Base-by-base conservation (phyloP, 192 early-diverging fungal genomes). In the Helicostylum pulchrum region DNA sequence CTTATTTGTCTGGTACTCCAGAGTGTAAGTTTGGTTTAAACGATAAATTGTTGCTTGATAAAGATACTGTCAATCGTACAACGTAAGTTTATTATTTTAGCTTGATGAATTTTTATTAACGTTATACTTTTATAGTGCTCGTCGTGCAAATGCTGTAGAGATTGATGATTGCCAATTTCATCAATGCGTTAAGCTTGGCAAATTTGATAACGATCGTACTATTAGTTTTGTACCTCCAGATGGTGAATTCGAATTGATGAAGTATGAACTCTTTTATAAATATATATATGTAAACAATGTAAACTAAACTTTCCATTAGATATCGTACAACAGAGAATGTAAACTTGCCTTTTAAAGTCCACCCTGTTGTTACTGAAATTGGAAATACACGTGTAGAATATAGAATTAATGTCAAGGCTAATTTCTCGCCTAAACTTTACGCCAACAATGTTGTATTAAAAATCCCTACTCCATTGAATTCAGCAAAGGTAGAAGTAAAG, bases 111-210 rank as follows among this genome's bases (percentile, higher is more conserved):
- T n/a, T n/a, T n/a, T 30, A 17, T 45, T 10, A 45, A 59, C 21
- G 5, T 45, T 47, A 53, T 43, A 21, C 53, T 43, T 15, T 63
- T 10, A 14, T 6, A 58, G 56, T 19, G 56, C 56, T 11, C 70
- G 73, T 21, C 56, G 77, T 11, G 71, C 82, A 32, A 82, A 86
- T 42, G 78, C 84, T 14, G 95, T 99, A 21, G 95, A 96, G 68
- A 90, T 99, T 42, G 97, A 96, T 52, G 97, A 99, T 67, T 92
- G 88, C 65, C 93, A 99, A 70, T 99, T 99, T 83, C 97, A 99
- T 73, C 97, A 99, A 79, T 98, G 97, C 77, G 97, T 99, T 46
- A 87, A 91, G 64, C 77, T 99, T 32, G 92, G 90, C 36, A 88
- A 87, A 62, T 99, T 97, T 71, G 95, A 98, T 60, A 85, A 83